These are phyloP conservation scores for Colletotrichum cuscutae DNA, from an alignment of 2,329 filamentous ascomycete genomes.

Conservation along the genomic window DNA sequence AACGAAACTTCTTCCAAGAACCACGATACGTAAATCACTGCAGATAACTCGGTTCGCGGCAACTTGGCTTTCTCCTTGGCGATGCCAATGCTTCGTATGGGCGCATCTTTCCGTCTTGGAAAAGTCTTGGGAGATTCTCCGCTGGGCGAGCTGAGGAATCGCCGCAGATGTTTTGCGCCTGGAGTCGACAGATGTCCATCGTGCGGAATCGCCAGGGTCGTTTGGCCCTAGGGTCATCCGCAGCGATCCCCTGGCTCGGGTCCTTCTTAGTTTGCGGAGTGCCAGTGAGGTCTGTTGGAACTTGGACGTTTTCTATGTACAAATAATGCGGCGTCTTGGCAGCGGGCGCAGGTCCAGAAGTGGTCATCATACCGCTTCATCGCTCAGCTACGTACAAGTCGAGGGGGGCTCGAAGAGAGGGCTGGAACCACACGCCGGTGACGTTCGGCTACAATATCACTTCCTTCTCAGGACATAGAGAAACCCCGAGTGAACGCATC, in stretches of 20 bases:
- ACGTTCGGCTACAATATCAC: background rate
- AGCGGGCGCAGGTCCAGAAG: slow-evolving; percentile 4
- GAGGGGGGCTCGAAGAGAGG: background rate
- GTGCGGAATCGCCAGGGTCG: background rate
- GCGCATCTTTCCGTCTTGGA: slow-evolving; percentile 31
- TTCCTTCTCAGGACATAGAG: background rate
- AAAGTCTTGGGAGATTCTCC: slow-evolving; percentile 5
- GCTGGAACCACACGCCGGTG: background rate
- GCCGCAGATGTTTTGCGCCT: background rate
- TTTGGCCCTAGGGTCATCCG: background rate
- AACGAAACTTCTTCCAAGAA: background rate
- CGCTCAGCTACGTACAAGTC: background rate
- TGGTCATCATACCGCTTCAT: slow-evolving; percentile 2
- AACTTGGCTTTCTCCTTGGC: slow-evolving; percentile 13
- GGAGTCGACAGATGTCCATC: background rate
- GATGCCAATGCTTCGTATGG: slow-evolving; percentile 30
- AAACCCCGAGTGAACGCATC: background rate
- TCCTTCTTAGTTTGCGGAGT: slow-evolving; percentile 13
- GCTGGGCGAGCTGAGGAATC: background rate
- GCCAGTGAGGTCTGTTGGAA: background rate
- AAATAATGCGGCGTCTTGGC: background rate
- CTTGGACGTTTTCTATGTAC: background rate
- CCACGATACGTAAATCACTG: background rate
- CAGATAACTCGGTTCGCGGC: slow-evolving; percentile 13
- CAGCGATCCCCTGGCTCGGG: background rate